Conservation (phyloP, 495 filamentous ascomycete species). For the Lindgomyces ingoldianus region DNA sequence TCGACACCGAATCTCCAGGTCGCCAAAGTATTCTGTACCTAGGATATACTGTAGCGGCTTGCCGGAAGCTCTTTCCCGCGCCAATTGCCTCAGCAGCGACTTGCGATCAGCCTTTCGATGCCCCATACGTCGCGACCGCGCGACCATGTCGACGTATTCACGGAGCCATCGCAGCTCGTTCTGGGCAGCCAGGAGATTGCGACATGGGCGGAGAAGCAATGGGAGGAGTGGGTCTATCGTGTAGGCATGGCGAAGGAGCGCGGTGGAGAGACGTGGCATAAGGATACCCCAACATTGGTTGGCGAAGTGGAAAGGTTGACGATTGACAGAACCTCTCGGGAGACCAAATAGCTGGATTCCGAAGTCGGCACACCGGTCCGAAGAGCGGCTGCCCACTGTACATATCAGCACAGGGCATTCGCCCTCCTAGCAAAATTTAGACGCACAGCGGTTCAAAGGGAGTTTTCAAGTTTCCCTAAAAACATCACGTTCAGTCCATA, state of each 20-base stretch:
- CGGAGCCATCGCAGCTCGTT: constrained; percentile 88
- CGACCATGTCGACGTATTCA: constrained; percentile 55
- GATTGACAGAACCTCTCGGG: not conserved
- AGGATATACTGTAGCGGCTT: constrained; percentile 87
- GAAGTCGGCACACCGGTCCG: no score
- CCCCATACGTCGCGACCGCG: constrained; percentile 8
- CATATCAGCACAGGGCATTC: no score
- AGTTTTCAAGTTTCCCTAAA: no score
- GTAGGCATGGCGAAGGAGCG: constrained; percentile 59
- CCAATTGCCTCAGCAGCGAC: constrained; percentile 35
- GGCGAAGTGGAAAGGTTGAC: not conserved
- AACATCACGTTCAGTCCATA: no score
- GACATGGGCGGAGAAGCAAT: constrained; percentile 67
- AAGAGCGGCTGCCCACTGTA: no score
- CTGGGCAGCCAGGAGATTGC: constrained; percentile 63
- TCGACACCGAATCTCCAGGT: constrained; percentile 73
- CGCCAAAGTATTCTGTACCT: constrained; percentile 84
- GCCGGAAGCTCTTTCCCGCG: constrained; percentile 60
- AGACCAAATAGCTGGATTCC: no score
- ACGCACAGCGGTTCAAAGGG: no score
- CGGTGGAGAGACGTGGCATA: constrained; percentile 77
- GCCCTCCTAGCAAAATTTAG: no score
- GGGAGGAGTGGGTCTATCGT: constrained; percentile 61
- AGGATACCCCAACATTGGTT: not conserved
- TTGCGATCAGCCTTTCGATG: constrained; percentile 10